Evolutionary conservation across 768 basidiomycete species (phyloP).

Genomic region (Leccinellum rugosiceps): DNA sequence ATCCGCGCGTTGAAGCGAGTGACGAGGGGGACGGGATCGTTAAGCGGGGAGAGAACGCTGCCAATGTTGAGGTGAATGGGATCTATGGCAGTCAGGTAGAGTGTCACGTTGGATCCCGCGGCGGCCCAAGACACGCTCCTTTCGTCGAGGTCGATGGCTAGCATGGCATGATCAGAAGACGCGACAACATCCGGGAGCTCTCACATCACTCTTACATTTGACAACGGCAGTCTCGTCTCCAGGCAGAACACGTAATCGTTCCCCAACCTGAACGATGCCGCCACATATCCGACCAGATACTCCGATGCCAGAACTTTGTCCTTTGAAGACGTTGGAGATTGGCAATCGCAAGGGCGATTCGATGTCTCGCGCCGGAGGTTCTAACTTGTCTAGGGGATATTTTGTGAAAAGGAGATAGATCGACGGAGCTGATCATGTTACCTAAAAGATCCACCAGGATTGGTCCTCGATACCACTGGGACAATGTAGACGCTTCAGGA

Average conservation of each 20-base stretch:
- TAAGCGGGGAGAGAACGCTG: slow-evolving; percentile 78
- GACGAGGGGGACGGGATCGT: slow-evolving; percentile 71
- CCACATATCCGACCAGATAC: slow-evolving; percentile 83
- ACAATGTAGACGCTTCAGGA: slow-evolving; percentile 45
- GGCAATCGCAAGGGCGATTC: slow-evolving; percentile 79
- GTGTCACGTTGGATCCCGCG: slow-evolving; percentile 85
- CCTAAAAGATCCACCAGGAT: slow-evolving; percentile 84
- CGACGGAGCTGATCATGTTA: slow-evolving; percentile 27
- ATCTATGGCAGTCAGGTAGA: slow-evolving; percentile 82
- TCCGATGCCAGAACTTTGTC: slow-evolving; percentile 71
- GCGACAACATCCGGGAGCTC: not conserved
- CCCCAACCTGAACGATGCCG: slow-evolving; percentile 91
- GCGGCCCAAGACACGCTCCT: slow-evolving; percentile 79
- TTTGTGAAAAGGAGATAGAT: not conserved
- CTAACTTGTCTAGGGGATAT: slow-evolving; percentile 62
- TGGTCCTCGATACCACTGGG: slow-evolving; percentile 81
- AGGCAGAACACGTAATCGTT: slow-evolving; percentile 80
- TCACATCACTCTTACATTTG: slow-evolving; percentile 43
- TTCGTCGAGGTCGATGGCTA: slow-evolving; percentile 86
- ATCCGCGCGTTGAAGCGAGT: slow-evolving; percentile 81
- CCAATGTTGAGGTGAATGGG: slow-evolving; percentile 84
- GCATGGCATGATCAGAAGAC: not conserved
- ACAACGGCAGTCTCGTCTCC: slow-evolving; percentile 89
- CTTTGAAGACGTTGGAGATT: slow-evolving; percentile 93
- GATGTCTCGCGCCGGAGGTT: slow-evolving; percentile 78